A percentile compares a stretch with the other conserved stretches of the same genome.
Conservation (phyloP, 208 protist species). For the Acanthamoeba royreba region DNA sequence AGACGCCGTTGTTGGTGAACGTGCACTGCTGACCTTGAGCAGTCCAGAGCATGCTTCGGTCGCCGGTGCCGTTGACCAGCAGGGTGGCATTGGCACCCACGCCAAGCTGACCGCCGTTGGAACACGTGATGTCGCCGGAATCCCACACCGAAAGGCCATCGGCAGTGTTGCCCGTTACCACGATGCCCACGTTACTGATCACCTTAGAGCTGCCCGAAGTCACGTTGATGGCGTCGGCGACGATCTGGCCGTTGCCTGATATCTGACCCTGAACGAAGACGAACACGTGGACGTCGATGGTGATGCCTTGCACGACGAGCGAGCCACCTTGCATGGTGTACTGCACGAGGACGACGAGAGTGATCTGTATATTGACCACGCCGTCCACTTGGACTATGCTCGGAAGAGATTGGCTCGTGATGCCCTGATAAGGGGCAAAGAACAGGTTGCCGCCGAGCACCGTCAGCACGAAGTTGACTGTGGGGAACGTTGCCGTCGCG, state of each 20-base stretch:
- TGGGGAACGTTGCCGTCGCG: neutral
- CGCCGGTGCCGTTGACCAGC: constrained; percentile 10
- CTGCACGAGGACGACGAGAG: neutral
- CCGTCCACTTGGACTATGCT: neutral
- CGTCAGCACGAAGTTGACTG: neutral
- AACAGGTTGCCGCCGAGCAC: constrained; percentile 28
- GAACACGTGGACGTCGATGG: neutral
- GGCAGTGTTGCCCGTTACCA: neutral
- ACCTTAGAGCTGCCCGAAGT: neutral
- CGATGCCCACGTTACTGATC: neutral
- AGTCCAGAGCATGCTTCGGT: constrained; percentile 4
- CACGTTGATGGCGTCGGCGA: neutral
- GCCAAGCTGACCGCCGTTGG: constrained; percentile 5
- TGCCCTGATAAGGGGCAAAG: neutral
- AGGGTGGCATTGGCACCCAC: neutral
- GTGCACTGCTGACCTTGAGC: constrained; percentile 31
- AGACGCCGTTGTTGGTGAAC: constrained; percentile 25
- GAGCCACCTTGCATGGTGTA: constrained; percentile 27
- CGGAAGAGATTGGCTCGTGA: neutral
- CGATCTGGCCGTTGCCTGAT: constrained; percentile 19
- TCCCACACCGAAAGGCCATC: neutral
- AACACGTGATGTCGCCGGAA: constrained; percentile 12
- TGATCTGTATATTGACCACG: constrained; percentile 20
- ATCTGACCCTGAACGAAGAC: constrained; percentile 21
- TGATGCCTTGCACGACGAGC: constrained; percentile 17